Base-by-base conservation (phyloP, 108 stramenopile genomes). In the Fragilariopsis cylindrus region DNA sequence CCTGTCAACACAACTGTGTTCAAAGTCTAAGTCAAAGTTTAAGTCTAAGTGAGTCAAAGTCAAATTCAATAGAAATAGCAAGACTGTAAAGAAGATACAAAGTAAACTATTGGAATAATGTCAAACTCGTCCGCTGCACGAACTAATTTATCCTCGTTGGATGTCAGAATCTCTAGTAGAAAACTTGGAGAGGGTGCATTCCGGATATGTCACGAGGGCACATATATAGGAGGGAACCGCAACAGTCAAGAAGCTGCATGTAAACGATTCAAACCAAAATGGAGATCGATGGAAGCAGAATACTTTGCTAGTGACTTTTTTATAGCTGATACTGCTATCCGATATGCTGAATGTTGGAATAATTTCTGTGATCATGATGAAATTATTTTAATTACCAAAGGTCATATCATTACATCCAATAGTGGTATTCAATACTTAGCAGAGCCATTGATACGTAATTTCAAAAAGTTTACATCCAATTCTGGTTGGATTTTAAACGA, bases 381-480 rank as follows among this genome's bases (percentile, higher is more conserved):
- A 46, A 74, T 83, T 48, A 88, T 91, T 49, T 58, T 88, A 4
- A 63, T 88, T 30, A 86, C 77, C n/a, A 77, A 74, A 40, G 89
- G 87, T 3, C 5, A 21, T 4, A 70, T 64, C 50, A 71, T 88
- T 50, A 76, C 79, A 54, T n/a, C 19, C 5, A 82, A 70, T 12
- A 75, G 84, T 11, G 77, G 82, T 19, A 81, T 69, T 54, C 74
- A 74, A 62, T 88, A 88, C 71, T 47, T 91, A 19, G 90, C 87
- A 40, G 87, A 91, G 64, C 90, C 90, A 3, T 56, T 91, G 72
- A 91, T 91, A 67, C 84, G 88, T 5, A 66, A 86, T 56, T 91
- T 79, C 63, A 78, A 72, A 45, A 91, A 87, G 68, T 91, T 82
- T 55, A 91, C 84, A 9, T 84, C 84, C 60, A 91, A 91, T 74